phyloP scores from a whole-genome alignment of 2,329 filamentous ascomycete genomes.

The Aspergillus luchuensis region DNA sequence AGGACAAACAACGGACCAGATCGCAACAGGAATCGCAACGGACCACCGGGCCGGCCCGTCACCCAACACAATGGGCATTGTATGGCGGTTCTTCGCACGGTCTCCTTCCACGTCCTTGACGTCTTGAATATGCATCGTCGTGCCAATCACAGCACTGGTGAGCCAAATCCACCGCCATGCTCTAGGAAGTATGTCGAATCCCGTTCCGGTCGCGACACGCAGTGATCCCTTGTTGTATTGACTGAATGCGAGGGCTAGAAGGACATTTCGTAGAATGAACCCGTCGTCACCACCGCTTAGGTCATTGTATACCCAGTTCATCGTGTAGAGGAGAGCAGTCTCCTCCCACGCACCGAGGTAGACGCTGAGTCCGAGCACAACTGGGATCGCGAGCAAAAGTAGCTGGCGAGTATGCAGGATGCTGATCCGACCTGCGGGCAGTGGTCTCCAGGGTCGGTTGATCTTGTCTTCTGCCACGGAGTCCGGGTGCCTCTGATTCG shows the following conservation, averaged over 20 bases:
- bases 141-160: constrained; percentile 28
- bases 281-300: constrained; percentile 31
- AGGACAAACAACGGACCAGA: neutral
- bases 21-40: neutral
- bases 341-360: constrained; percentile 28
- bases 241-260: constrained; percentile 11
- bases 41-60: neutral
- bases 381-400: constrained; percentile 28
- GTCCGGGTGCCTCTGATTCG: constrained; percentile 40
- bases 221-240: neutral
- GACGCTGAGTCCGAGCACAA: constrained; percentile 22
- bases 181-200: neutral
- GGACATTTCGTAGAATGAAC: constrained; percentile 13
- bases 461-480: constrained; percentile 42
- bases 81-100: constrained; percentile 18
- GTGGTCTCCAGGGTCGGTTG: constrained; percentile 45
- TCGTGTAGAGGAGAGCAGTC: constrained; percentile 31
- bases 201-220: neutral
- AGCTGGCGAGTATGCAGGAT: constrained; percentile 20
- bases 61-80: neutral
- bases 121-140: constrained; percentile 43
- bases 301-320: constrained; percentile 49
- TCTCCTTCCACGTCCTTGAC: constrained; percentile 41
- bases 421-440: constrained; percentile 33
- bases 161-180: neutral